Evolutionary conservation across 225 moss, liverwort and hornwort genomes (phyloP).

Genomic region (Polytrichum formosum): DNA sequence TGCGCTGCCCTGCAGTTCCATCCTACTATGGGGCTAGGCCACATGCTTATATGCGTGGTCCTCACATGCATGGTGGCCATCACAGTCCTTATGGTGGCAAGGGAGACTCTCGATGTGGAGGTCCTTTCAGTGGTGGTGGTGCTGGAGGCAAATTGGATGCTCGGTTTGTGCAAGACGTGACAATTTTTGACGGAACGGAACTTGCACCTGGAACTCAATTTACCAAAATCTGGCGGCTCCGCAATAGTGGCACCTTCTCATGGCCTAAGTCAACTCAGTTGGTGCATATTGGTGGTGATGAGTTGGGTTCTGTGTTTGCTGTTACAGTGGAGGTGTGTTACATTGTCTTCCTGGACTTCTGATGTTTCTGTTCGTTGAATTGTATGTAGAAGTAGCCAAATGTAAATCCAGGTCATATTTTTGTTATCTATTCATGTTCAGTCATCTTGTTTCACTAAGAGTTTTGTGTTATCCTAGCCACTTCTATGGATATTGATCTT

Average conservation of each 20-base stretch:
- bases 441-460: no score
- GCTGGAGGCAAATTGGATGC: constrained; percentile 79
- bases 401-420: no score
- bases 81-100: constrained; percentile 36
- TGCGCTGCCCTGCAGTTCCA: constrained; percentile 66
- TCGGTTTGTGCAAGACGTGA: constrained; percentile 94
- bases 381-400: no score
- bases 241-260: constrained; percentile 71
- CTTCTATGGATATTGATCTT: no score
- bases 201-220: constrained; percentile 68
- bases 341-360: not conserved
- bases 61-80: constrained; percentile 19
- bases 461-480: no score
- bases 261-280: constrained; percentile 79
- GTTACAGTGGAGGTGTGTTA: constrained; percentile 45
- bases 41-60: constrained; percentile 37
- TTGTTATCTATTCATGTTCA: no score
- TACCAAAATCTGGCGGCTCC: constrained; percentile 92
- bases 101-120: constrained; percentile 30
- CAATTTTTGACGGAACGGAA: constrained; percentile 92
- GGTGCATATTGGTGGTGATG: constrained; percentile 81
- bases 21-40: constrained; percentile 48
- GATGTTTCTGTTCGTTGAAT: not conserved
- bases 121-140: constrained; percentile 43
- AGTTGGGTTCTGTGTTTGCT: constrained; percentile 46